These are phyloP conservation scores for Fraxinus quadrangulata DNA, from an alignment of 257 asterid species.

Conservation along the genomic window DNA sequence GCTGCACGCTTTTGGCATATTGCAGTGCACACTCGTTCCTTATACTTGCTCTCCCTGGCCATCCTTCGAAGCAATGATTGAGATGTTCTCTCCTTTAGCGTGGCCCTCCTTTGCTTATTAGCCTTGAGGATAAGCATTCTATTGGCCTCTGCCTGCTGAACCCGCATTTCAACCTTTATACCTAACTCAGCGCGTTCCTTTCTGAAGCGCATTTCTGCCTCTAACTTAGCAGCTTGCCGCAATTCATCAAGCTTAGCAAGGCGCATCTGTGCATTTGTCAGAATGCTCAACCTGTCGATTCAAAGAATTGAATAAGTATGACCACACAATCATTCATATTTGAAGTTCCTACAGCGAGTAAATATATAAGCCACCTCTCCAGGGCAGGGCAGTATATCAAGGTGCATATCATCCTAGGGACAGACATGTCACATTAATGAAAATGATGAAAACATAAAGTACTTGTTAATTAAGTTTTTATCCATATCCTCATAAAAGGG, in stretches of 20 bases:
- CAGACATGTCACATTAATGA: neutral
- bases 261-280: conserved; percentile 77
- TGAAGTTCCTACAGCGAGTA: neutral
- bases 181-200: conserved; percentile 85
- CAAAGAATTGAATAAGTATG: conserved; percentile 17
- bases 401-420: neutral
- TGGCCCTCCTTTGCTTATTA: conserved; percentile 75
- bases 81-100: conserved; percentile 80
- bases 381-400: neutral
- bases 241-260: conserved; percentile 86
- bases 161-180: conserved; percentile 76
- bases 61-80: conserved; percentile 67
- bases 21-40: conserved; percentile 84
- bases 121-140: conserved; percentile 81
- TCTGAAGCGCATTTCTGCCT: conserved; percentile 70
- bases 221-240: conserved; percentile 84
- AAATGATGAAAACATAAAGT: neutral
- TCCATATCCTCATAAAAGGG: neutral
- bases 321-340: neutral
- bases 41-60: conserved; percentile 84
- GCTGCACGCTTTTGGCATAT: conserved; percentile 86
- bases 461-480: too few species aligned
- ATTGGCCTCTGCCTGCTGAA: conserved; percentile 88
- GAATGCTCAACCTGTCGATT: conserved; percentile 65
- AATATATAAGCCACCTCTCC: neutral